Percentiles rank a stretch among this genome's conserved stretches.
These are phyloP conservation scores for Crassisporium funariophilum DNA, from an alignment of 768 basidiomycete species.

Conservation along the genomic window DNA sequence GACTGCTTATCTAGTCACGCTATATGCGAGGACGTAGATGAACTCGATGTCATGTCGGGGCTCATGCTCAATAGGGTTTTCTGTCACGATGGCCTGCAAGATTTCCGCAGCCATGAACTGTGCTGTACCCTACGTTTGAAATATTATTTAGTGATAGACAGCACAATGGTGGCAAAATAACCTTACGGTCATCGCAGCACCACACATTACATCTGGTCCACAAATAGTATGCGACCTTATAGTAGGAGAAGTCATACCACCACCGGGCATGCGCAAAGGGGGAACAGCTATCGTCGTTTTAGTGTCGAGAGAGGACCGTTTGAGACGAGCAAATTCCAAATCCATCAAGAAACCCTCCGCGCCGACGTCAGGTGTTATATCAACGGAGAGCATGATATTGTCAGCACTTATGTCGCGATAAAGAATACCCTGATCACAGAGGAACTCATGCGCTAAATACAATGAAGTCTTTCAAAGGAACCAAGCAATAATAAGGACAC, in stretches of 20 bases:
- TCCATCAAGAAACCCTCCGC: conserved; percentile 32
- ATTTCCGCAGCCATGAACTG: conserved; percentile 24
- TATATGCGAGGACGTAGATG: conserved; percentile 2
- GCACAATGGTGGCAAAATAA: neutral
- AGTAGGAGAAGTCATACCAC: neutral
- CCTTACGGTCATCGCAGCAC: conserved; percentile 20
- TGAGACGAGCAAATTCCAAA: conserved; percentile 27
- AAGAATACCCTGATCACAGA: conserved; percentile 25
- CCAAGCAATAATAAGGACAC: conserved; percentile 1
- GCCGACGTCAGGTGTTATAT: neutral
- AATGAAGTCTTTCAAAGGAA: neutral
- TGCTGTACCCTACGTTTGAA: conserved; percentile 18
- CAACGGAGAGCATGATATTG: conserved; percentile 30
- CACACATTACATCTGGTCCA: conserved; percentile 10
- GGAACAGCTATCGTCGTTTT: neutral
- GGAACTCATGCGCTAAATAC: conserved; percentile 20
- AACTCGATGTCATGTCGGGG: conserved; percentile 1
- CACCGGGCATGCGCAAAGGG: conserved; percentile 5
- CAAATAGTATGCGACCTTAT: conserved; percentile 8
- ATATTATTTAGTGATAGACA: neutral
- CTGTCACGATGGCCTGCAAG: conserved; percentile 7
- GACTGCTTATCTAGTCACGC: neutral
- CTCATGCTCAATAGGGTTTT: neutral
- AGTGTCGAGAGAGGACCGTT: neutral
- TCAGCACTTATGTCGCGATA: conserved; percentile 37